Evolutionary conservation across 2,329 filamentous ascomycete genomes (phyloP), one percentile per base, ranked within the genome.

Genomic region (Diaporthe australafricana): DNA sequence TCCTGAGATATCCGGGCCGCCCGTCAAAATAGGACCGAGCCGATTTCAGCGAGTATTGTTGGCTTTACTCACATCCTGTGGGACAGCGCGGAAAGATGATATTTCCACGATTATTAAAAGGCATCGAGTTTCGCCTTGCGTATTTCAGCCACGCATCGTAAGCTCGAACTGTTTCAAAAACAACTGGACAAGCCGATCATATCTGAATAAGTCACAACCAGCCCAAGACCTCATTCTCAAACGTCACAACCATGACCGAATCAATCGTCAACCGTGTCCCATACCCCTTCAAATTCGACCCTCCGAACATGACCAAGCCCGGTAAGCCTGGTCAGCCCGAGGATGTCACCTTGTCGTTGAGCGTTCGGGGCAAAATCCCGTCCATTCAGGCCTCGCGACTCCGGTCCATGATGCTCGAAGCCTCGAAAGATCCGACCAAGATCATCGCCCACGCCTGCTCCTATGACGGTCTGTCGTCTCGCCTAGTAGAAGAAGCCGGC

Each of bases 381-480:
- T 83, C 82, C 1, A 40, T 80, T 5, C 82, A 84, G 71, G 79
- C 83, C 8, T 82, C 82, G 0, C 77, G 78, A 7, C 77, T 84
- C 5, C 75, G 83, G 0, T 78, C 80, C 5, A 78, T 84, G 78
- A 82, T 84, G 75, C 75, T 81, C 17, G 83, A 85, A 69, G 81
- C 84, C 0, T 78, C 81, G 47, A 70, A 76, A 0, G 82, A 85
- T 66, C 80, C 83, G 1, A 77, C 76, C 5, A 86, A 85, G 72
- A 86, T 86, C 53, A 66, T 86, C 5, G 84, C 85, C 0, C 81
- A 83, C 53, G 77, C 78, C 27, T 86, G 84, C 73, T 81, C 78
- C 56, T 85, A 86, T 55, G 84, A 86, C 45, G 84, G 79, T 0
- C 77, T 86, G 0, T 83, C 80, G 27, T 84, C 84, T 1, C 81